phyloP scores from a whole-genome alignment of 441 rosid species.

The Iberis amara region DNA sequence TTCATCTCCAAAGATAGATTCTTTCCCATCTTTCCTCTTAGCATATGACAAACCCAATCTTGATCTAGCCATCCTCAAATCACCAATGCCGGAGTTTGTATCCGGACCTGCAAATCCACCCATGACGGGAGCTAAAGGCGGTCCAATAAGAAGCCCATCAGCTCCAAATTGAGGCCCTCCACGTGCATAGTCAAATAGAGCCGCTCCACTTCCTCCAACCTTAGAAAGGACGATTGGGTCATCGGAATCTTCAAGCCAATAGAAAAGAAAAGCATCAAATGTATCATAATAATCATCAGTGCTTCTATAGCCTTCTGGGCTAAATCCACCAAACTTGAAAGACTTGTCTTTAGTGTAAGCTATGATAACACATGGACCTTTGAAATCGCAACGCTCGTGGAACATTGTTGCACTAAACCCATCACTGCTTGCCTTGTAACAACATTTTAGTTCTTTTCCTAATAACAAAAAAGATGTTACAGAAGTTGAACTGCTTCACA shows the following conservation, averaged over 20 bases:
- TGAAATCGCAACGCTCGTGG: constrained; percentile 71
- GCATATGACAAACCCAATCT: constrained; percentile 82
- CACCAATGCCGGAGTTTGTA: constrained; percentile 69
- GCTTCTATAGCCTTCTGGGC: constrained; percentile 82
- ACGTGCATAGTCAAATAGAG: constrained; percentile 73
- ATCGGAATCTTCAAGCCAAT: constrained; percentile 40
- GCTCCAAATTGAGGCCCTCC: constrained; percentile 85
- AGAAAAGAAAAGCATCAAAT: constrained; percentile 78
- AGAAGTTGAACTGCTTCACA: neutral
- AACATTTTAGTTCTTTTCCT: constrained; percentile 73
- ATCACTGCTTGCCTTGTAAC: constrained; percentile 63
- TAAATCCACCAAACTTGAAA: constrained; percentile 79
- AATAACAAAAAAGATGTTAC: constrained; percentile 8
- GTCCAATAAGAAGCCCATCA: constrained; percentile 73
- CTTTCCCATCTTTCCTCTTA: constrained; percentile 68
- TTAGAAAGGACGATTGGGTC: constrained; percentile 51
- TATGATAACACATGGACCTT: constrained; percentile 84
- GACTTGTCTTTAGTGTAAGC: constrained; percentile 53
- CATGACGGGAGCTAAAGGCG: constrained; percentile 74
- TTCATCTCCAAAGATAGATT: constrained; percentile 66
- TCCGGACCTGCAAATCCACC: constrained; percentile 82
- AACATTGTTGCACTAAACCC: constrained; percentile 74
- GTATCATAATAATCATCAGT: constrained; percentile 81
- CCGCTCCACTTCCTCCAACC: constrained; percentile 84
- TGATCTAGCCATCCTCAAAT: constrained; percentile 73